A percentile compares a stretch with the other conserved stretches of the same genome.
These are phyloP conservation scores for Beauveria medogensis DNA, from an alignment of 2,329 filamentous ascomycete species.

Conservation along the genomic window DNA sequence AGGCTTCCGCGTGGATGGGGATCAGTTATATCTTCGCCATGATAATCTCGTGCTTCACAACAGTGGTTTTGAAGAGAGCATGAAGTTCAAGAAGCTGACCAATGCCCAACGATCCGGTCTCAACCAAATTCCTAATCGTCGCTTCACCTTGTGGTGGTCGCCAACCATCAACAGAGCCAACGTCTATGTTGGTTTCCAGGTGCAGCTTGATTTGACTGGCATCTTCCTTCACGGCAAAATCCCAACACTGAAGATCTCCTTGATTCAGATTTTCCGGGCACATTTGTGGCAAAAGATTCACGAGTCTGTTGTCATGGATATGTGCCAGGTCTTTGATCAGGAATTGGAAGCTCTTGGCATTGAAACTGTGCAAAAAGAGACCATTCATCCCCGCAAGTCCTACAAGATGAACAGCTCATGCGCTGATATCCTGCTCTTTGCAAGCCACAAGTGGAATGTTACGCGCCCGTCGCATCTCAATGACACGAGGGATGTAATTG, in stretches of 20 bases:
- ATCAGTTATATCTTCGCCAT: conserved; percentile 42
- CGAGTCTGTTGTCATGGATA: conserved; percentile 96
- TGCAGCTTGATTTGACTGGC: conserved; percentile 92
- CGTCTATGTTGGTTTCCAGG: conserved; percentile 98
- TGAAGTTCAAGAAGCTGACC: conserved; percentile 99
- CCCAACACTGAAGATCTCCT: conserved; percentile 90
- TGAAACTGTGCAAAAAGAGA: conserved; percentile 97
- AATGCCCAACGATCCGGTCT: conserved; percentile 95
- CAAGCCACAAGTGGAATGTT: conserved; percentile 98
- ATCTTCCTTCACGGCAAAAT: conserved; percentile 99
- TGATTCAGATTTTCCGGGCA: conserved; percentile 98
- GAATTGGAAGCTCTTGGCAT: conserved; percentile 93
- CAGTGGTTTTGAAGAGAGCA: conserved; percentile 51
- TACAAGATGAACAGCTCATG: conserved; percentile 99
- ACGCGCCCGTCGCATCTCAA: conserved; percentile 87
- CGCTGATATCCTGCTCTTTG: conserved; percentile 92
- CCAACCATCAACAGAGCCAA: conserved; percentile 91
- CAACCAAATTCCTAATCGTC: conserved; percentile 97
- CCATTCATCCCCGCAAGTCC: conserved; percentile 96
- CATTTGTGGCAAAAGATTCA: conserved; percentile 99
- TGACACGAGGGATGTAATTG: conserved; percentile 93
- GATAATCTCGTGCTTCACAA: conserved; percentile 40
- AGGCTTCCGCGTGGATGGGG: conserved; percentile 42
- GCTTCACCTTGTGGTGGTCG: conserved; percentile 97
- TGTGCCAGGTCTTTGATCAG: conserved; percentile 97